Percentiles rank a stretch among this genome's conserved stretches.
These are phyloP conservation scores for Rutstroemia sp. DNA, from an alignment of 2,329 filamentous ascomycete genomes.

Conservation along the genomic window DNA sequence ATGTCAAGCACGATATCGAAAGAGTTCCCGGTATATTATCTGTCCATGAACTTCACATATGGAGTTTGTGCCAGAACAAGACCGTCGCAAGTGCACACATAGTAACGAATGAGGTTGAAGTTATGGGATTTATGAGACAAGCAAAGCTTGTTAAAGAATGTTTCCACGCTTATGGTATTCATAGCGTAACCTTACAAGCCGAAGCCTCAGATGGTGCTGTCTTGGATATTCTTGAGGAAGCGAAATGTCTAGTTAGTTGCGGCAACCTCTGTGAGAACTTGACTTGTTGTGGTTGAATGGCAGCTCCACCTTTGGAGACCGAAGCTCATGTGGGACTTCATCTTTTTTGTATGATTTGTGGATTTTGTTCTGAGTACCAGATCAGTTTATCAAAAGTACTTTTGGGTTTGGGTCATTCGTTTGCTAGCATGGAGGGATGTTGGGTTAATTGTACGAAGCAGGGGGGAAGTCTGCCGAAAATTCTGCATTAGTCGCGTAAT, in stretches of 20 bases:
- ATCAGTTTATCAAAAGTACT: background rate
- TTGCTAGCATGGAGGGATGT: background rate
- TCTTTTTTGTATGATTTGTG: background rate
- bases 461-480: too few species aligned
- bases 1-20: conserved; percentile 63
- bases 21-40: conserved; percentile 61
- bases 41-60: conserved; percentile 67
- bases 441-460: too few species aligned
- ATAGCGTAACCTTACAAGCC: conserved; percentile 64
- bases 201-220: conserved; percentile 36
- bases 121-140: conserved; percentile 51
- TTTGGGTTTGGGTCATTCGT: background rate
- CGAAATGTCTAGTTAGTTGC: conserved; percentile 16
- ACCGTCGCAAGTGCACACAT: conserved; percentile 64
- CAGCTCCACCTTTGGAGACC: too few species aligned
- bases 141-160: conserved; percentile 59
- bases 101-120: conserved; percentile 48
- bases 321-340: background rate
- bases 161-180: conserved; percentile 66
- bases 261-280: conserved; percentile 18
- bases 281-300: conserved; percentile 28
- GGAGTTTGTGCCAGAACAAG: conserved; percentile 65
- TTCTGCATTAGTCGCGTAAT: too few species aligned
- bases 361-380: background rate
- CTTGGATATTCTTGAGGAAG: conserved; percentile 2